These are phyloP conservation scores for Dactylellina drechsleri DNA, from an alignment of 2,329 filamentous ascomycete genomes.

Conservation along the genomic window DNA sequence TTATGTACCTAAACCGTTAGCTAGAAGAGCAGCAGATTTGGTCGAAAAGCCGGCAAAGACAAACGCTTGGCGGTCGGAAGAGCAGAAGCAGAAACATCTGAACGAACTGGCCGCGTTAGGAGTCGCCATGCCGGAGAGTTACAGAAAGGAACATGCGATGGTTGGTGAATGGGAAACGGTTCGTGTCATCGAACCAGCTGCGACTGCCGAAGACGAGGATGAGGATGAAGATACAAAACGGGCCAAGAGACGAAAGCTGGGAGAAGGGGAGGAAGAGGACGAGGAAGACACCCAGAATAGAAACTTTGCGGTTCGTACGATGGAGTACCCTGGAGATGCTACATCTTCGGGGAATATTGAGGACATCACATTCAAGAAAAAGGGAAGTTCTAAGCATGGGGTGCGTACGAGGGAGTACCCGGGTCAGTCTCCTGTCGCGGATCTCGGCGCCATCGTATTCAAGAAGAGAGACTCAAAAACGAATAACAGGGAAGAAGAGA, in stretches of 20 bases:
- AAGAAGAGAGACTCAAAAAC: slow-evolving; percentile 59
- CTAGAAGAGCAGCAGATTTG: slow-evolving; percentile 65
- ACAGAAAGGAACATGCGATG: slow-evolving; percentile 83
- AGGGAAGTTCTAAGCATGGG: slow-evolving; percentile 45
- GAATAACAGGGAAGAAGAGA: slow-evolving; percentile 56
- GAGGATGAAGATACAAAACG: slow-evolving; percentile 69
- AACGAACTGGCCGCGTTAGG: slow-evolving; percentile 89
- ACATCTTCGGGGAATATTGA: slow-evolving; percentile 58
- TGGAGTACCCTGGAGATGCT: slow-evolving; percentile 59
- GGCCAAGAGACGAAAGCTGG: slow-evolving; percentile 69
- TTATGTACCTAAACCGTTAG: slow-evolving; percentile 59
- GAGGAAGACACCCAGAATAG: slow-evolving; percentile 57
- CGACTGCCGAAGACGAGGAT: slow-evolving; percentile 63
- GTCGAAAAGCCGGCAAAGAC: slow-evolving; percentile 60
- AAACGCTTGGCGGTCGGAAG: slow-evolving; percentile 52
- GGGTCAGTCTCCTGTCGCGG: slow-evolving; percentile 34
- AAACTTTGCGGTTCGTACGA: slow-evolving; percentile 56
- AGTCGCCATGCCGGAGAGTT: slow-evolving; percentile 81
- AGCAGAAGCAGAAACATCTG: slow-evolving; percentile 80
- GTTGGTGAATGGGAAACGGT: slow-evolving; percentile 86
- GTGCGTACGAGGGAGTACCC: slow-evolving; percentile 59
- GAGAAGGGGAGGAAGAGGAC: slow-evolving; percentile 57
- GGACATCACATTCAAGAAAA: slow-evolving; percentile 64
- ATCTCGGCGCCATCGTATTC: slow-evolving; percentile 35
- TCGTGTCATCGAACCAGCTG: slow-evolving; percentile 67